Base-by-base conservation (phyloP, 495 filamentous ascomycete species). In the Lasiosphaeris hirsuta region DNA sequence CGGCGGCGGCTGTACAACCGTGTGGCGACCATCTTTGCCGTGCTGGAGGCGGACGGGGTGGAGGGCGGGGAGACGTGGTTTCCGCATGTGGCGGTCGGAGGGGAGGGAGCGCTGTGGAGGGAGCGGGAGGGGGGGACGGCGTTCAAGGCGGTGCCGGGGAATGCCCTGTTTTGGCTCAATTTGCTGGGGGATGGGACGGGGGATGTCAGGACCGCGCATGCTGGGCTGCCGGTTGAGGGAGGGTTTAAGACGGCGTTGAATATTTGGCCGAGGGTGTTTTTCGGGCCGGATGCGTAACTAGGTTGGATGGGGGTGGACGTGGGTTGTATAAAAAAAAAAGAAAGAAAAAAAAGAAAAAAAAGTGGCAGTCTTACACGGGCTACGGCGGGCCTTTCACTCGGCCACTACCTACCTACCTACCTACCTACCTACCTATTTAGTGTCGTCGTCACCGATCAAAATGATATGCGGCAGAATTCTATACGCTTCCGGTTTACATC, bases 111-210 rank as follows among this genome's bases (percentile, higher is more conserved):
- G 18, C 41, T 66, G 19, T 74, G 71, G 72, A 61, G 69, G 23
- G 58, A 59, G 35, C 72, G 72, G 41, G 72, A 78, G 3, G 77
- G 75, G 1, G 78, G 78, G 4, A 48, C 78, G 41, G 75, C 75
- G 14, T 79, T 81, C 44, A 66, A 59, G 51, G 76, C 78, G 1
- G 64, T 78, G 6, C 55, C 70, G 7, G 70, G 78, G 19, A 80
- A 79, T 63, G 78, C 76, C 19, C 56, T 80, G 35, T 79, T 79
- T 62, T 81, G 77, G 78, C 60, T 73, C 50, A 81, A 81, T 62
- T 49, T 80, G 46, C 59, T 71, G 35, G 56, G 51, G 10, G 72
- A 78, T 44, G 73, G 74, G 41, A 69, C 65, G 13, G 78, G 77
- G 1, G 71, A 78, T 60, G 51, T 57, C 44, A 70, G 72, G 57